phyloP scores from a whole-genome alignment of 768 basidiomycete species.

The Boletus rex-veris region DNA sequence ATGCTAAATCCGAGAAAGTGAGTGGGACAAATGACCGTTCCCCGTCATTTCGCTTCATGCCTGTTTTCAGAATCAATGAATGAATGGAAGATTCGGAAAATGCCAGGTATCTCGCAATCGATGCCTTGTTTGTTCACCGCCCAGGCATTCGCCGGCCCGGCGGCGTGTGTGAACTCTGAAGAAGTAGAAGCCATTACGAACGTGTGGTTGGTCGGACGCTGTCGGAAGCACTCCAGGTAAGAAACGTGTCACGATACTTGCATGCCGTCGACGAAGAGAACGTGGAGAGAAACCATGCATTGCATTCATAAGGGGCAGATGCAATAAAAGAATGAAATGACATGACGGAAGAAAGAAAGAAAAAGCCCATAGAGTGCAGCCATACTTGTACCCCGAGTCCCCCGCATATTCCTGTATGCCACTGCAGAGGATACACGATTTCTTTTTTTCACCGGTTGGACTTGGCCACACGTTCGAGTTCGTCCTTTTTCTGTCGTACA shows the following conservation, averaged over 20 bases:
- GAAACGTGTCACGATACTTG: slow-evolving; percentile 3
- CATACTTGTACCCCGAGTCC: slow-evolving; percentile 19
- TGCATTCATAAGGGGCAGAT: slow-evolving; percentile 24
- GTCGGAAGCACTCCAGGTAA: neutral
- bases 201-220: neutral
- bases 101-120: slow-evolving; percentile 7
- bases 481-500: slow-evolving; percentile 85
- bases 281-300: slow-evolving; percentile 22
- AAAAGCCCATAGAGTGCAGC: slow-evolving; percentile 23
- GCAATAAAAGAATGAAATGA: slow-evolving; percentile 10
- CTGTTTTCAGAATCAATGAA: neutral
- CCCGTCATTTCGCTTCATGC: slow-evolving; percentile 3
- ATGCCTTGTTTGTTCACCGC: neutral
- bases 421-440: neutral
- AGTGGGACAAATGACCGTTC: neutral
- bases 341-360: slow-evolving; percentile 4
- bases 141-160: neutral
- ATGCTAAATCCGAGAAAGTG: neutral
- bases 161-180: neutral
- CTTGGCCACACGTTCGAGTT: slow-evolving; percentile 99
- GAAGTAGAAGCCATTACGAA: neutral
- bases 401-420: neutral
- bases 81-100: slow-evolving; percentile 12
- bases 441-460: slow-evolving; percentile 92
- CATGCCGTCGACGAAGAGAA: slow-evolving; percentile 14